A percentile compares a stretch with the other conserved stretches of the same genome.
phyloP scores from a whole-genome alignment of 208 protist species.

The Crithidia expoeki region DNA sequence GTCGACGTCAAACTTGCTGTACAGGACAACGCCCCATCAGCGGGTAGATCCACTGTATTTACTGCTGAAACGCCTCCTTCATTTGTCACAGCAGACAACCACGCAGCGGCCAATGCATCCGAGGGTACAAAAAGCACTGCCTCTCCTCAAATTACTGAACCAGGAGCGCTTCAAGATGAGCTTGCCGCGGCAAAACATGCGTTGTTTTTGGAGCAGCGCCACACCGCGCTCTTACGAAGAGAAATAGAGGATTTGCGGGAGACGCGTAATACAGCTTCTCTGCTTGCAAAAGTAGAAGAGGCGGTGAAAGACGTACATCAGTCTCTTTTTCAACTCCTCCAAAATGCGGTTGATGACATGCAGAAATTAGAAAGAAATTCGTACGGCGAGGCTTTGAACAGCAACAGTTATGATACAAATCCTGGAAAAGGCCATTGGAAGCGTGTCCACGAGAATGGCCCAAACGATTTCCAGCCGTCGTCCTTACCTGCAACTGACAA shows the following conservation, averaged over 20 bases:
- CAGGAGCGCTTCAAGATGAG: neutral
- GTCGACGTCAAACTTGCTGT: neutral
- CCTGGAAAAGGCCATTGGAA: neutral
- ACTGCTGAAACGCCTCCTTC: neutral
- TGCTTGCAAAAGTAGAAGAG: slow-evolving; percentile 3
- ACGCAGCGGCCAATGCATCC: neutral
- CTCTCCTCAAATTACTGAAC: neutral
- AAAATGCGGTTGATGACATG: slow-evolving; percentile 14
- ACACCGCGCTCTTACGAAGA: slow-evolving; percentile 8
- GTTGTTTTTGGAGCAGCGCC: slow-evolving; percentile 1
- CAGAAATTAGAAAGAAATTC: neutral
- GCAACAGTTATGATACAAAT: neutral
- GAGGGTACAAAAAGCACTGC: too few species aligned
- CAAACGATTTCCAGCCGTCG: neutral
- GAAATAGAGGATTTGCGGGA: slow-evolving; percentile 19
- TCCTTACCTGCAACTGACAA: neutral
- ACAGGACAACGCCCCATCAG: neutral
- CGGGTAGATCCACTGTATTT: neutral
- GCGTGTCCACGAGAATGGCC: neutral
- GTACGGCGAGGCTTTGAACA: neutral
- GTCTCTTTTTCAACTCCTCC: neutral
- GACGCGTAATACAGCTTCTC: slow-evolving; percentile 1
- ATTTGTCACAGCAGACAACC: neutral
- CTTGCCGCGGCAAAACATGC: neutral
- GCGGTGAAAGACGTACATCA: slow-evolving; percentile 9